Base-by-base conservation (phyloP, 495 filamentous ascomycete genomes). In the Talaromyces thailandensis region DNA sequence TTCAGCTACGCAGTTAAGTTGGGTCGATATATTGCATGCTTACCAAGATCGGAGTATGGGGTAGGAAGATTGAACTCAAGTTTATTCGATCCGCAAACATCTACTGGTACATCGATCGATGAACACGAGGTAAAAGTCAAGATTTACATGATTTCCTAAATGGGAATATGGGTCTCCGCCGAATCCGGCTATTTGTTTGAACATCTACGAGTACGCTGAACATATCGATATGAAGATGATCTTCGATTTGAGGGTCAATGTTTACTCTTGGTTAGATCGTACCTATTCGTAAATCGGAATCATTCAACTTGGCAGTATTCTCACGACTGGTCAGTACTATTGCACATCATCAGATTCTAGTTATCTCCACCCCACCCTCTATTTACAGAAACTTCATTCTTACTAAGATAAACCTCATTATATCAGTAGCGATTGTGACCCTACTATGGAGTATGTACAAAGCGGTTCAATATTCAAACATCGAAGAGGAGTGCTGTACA, bases 131-230 rank as follows among this genome's bases (percentile, higher is more conserved):
- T 25, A 1, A 1, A 24, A 23, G 18, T 52, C 48, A 51, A 24
- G 23, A 53, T 53, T 24, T 53, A 9, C 50, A 58, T 21, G 16
- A 40, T 58, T 32, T 40, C 56, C 56, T 32, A 35, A 37, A 37
- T 18, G n/a, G 56, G 56, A 58, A 58, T 58, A 58, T 58, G 56
- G 56, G 28, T 58, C 51, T 28, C 23, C 23, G 24, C 23, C 51
- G 51, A 55, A 55, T 48, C 21, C 43, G 43, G 43, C 18, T 48
- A 21, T 48, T 21, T 48, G 43, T 48, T 43, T 48, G n/a, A 23
- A 48, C n/a, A 21, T 7, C 16, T 43, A 4, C 6, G 6, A 21
- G 43, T 48, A 16, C 40, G 4, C 12, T 14, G 32, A 37, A 37
- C 29, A 31, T 1, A 31, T 11, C 12, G 31, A 31, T 31, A 31